Percentiles rank a stretch among this genome's conserved stretches.
These are phyloP conservation scores for Brachypodium distachyon DNA, from an alignment of 202 grass and related monocot species.

Conservation along the genomic window DNA sequence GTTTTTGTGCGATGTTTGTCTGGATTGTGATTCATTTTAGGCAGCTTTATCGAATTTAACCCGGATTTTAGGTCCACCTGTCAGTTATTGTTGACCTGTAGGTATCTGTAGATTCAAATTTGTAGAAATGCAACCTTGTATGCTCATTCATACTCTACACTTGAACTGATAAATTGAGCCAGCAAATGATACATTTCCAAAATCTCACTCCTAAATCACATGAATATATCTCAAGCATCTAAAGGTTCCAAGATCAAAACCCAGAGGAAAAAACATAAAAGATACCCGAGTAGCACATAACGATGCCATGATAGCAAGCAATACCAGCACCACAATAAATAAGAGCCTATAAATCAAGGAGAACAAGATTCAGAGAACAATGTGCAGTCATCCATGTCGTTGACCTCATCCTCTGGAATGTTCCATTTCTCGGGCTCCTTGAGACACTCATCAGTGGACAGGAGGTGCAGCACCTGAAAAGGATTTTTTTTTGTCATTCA, in stretches of 20 bases:
- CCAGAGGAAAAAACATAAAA: background rate
- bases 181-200: constrained; percentile 9
- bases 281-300: background rate
- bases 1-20: background rate
- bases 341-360: background rate
- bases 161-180: constrained; percentile 7
- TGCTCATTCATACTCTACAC: background rate
- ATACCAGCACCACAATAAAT: constrained; percentile 13
- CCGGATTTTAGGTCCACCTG: background rate
- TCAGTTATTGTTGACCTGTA: background rate
- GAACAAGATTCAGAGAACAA: constrained; percentile 46
- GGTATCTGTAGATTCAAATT: background rate
- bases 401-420: constrained; percentile 53
- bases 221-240: constrained; percentile 6
- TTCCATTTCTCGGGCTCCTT: constrained; percentile 66
- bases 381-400: constrained; percentile 60
- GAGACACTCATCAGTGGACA: constrained; percentile 42
- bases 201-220: constrained; percentile 2
- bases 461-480: constrained; percentile 61
- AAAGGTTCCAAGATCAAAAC: background rate
- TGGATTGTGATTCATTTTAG: background rate
- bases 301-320: background rate
- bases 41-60: background rate
- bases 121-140: background rate
- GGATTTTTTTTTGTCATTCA: background rate